phyloP scores from a whole-genome alignment of 306 rosid species.

The Astragalus membranaceus region DNA sequence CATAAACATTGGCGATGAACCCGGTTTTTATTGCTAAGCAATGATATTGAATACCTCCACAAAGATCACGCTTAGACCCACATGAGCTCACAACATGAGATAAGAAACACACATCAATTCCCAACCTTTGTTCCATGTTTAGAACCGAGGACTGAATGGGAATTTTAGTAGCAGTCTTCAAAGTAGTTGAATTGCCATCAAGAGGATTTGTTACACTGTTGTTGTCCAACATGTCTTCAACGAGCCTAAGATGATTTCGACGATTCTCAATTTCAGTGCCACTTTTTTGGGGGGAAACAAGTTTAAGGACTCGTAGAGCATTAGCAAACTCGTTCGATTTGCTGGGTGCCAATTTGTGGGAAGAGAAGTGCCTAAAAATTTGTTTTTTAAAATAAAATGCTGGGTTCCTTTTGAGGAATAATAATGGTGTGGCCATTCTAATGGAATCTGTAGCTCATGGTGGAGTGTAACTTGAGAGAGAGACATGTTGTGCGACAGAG shows the following conservation, averaged over 20 bases:
- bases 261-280: conserved; percentile 17
- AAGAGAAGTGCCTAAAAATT: conserved; percentile 24
- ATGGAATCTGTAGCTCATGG: neutral
- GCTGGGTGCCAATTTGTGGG: conserved; percentile 18
- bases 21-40: conserved; percentile 59
- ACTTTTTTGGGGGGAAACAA: conserved; percentile 32
- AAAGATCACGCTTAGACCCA: conserved; percentile 40
- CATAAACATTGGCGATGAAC: conserved; percentile 53
- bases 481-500: neutral
- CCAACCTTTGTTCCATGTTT: conserved; percentile 19
- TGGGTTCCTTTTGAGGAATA: neutral
- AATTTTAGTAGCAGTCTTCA: neutral
- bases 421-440: neutral
- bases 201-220: conserved; percentile 13
- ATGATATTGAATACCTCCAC: conserved; percentile 64
- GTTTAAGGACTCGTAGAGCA: conserved; percentile 48
- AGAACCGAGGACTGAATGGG: conserved; percentile 22
- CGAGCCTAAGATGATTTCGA: conserved; percentile 56
- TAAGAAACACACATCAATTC: conserved; percentile 40
- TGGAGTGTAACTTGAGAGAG: neutral
- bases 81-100: conserved; percentile 52
- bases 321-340: conserved; percentile 17
- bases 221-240: conserved; percentile 41
- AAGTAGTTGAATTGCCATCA: neutral
- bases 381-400: neutral